phyloP scores from a whole-genome alignment of 495 filamentous ascomycete species.

The Mycothermus thermophilus region DNA sequence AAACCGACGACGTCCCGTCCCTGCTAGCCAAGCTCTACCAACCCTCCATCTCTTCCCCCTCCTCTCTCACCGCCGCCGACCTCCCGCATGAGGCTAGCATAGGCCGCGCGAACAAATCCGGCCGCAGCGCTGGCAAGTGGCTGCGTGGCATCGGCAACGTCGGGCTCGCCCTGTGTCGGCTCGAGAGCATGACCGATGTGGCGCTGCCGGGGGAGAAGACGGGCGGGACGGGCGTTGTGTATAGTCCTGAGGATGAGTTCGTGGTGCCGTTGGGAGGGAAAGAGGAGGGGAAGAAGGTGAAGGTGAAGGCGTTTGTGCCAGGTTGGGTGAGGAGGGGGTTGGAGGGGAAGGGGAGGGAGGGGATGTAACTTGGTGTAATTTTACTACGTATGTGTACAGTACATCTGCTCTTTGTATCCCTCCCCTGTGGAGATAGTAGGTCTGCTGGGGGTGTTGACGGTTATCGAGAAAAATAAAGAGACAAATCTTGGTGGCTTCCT shows the following conservation, averaged over 20 bases:
- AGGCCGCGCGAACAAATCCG: constrained; percentile 32
- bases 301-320: constrained; percentile 79
- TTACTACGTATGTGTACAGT: not conserved
- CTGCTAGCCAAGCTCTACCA: not conserved
- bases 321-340: constrained; percentile 46
- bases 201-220: constrained; percentile 48
- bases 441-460: no score
- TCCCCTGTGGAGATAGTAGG: no score
- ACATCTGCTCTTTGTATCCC: not conserved
- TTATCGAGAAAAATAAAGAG: not conserved
- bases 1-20: not conserved
- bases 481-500: not conserved
- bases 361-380: not conserved
- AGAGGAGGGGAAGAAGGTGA: constrained; percentile 38
- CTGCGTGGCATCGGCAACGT: constrained; percentile 66
- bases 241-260: constrained; percentile 33
- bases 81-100: constrained; percentile 34
- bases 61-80: no score
- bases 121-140: constrained; percentile 64
- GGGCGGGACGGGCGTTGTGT: constrained; percentile 25
- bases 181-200: constrained; percentile 80
- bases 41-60: no score
- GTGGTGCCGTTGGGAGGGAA: constrained; percentile 21
- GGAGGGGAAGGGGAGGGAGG: constrained; percentile 1
- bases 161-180: constrained; percentile 71